A percentile compares a stretch with the other conserved stretches of the same genome.
Conservation (phyloP, 768 basidiomycete genomes). For the Lepiota subincarnata region DNA sequence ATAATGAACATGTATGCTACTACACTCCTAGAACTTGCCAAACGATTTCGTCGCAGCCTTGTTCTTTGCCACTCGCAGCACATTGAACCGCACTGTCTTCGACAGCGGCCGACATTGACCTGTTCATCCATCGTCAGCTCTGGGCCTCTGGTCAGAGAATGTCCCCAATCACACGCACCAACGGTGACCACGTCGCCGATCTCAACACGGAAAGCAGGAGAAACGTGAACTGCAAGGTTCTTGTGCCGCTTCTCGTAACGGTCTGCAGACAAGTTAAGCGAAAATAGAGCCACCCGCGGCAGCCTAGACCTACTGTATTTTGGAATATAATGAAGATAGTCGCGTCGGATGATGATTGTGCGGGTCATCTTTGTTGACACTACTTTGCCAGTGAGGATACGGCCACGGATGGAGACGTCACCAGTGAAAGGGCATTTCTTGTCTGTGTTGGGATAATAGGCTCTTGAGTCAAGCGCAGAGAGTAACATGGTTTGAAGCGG, state of each 20-base stretch:
- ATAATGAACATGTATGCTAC: slow-evolving; percentile 20
- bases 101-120: slow-evolving; percentile 99
- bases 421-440: slow-evolving; percentile 99
- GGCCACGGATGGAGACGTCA: slow-evolving; percentile 95
- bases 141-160: neutral
- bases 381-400: slow-evolving; percentile 97
- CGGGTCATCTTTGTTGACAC: slow-evolving; percentile 99
- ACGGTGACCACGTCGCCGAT: slow-evolving; percentile 92
- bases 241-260: slow-evolving; percentile 99
- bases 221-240: slow-evolving; percentile 95
- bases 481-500: slow-evolving; percentile 3
- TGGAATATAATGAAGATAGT: slow-evolving; percentile 94
- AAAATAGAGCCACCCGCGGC: neutral
- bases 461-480: neutral
- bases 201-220: slow-evolving; percentile 98
- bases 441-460: slow-evolving; percentile 46
- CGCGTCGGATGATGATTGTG: slow-evolving; percentile 93
- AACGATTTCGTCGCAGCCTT: slow-evolving; percentile 90
- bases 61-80: slow-evolving; percentile 90
- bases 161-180: slow-evolving; percentile 50
- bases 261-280: slow-evolving; percentile 42
- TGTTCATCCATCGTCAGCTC: slow-evolving; percentile 24
- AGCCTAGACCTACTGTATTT: slow-evolving; percentile 81
- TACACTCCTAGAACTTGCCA: slow-evolving; percentile 74
- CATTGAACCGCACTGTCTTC: slow-evolving; percentile 99